A percentile compares a stretch with the other conserved stretches of the same genome.
Conservation (phyloP, 495 filamentous ascomycete species). For the Aspergillus asperescens region DNA sequence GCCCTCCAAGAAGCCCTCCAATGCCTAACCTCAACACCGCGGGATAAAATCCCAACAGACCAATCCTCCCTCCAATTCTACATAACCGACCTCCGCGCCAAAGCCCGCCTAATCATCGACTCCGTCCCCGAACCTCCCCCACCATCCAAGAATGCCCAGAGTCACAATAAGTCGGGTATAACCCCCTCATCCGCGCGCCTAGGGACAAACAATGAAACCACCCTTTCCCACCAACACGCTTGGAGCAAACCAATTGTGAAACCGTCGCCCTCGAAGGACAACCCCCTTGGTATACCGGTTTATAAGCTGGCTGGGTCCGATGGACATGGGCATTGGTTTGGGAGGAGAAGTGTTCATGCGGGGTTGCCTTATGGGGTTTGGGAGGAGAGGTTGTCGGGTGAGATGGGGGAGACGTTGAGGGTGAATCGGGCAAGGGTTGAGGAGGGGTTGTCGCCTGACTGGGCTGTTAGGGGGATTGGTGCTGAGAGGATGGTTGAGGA, state of each 20-base stretch:
- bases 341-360: slow-evolving; percentile 74
- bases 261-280: slow-evolving; percentile 56
- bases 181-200: slow-evolving; percentile 37
- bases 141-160: slow-evolving; percentile 7
- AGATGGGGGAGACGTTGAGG: slow-evolving; percentile 52
- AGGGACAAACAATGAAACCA: slow-evolving; percentile 40
- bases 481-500: slow-evolving; percentile 67
- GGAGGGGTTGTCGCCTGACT: slow-evolving; percentile 29
- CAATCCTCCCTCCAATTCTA: slow-evolving; percentile 47
- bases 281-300: slow-evolving; percentile 68
- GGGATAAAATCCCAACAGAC: slow-evolving; percentile 53
- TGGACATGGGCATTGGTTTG: slow-evolving; percentile 86
- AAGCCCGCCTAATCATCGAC: slow-evolving; percentile 66
- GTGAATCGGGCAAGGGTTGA: slow-evolving; percentile 52
- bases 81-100: slow-evolving; percentile 54
- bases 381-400: slow-evolving; percentile 40
- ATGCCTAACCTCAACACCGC: slow-evolving; percentile 64
- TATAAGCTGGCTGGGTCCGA: slow-evolving; percentile 78
- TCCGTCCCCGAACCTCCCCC: slow-evolving; percentile 62
- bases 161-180: background rate
- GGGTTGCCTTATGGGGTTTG: slow-evolving; percentile 69
- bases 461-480: slow-evolving; percentile 76
- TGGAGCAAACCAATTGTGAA: slow-evolving; percentile 82
- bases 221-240: slow-evolving; percentile 59
- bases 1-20: slow-evolving; percentile 69